Conservation (phyloP, 345 rosid species). For the Salix purpurea region DNA sequence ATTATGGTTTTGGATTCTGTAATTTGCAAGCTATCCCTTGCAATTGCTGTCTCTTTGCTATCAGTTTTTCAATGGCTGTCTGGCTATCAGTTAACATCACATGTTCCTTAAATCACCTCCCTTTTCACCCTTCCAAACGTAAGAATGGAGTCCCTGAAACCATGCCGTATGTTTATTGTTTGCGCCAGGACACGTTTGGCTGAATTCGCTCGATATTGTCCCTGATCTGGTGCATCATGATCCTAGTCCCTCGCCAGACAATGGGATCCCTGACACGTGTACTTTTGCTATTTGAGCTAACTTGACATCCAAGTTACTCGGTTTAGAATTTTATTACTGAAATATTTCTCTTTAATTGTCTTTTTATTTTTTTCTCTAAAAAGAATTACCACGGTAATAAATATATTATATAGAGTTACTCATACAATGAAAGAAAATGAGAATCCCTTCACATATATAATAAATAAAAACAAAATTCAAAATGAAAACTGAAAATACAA, state of each 20-base stretch:
- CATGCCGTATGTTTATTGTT: background rate
- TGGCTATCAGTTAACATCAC: background rate
- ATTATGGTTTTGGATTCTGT: background rate
- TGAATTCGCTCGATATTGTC: background rate
- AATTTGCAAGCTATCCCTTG: background rate
- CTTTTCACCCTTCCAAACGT: background rate
- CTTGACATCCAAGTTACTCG: background rate
- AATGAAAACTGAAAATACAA: no score
- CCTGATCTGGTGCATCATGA: background rate
- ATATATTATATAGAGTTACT: no score
- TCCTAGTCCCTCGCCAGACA: background rate
- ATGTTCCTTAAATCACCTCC: background rate
- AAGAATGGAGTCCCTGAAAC: background rate
- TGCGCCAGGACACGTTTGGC: background rate
- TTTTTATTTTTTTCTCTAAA: no score
- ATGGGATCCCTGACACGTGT: background rate
- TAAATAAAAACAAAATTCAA: no score
- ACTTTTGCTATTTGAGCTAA: background rate
- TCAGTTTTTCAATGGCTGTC: background rate
- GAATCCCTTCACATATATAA: no score
- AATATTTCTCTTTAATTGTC: no score
- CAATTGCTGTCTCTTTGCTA: background rate
- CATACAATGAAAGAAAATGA: no score
- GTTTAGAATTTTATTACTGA: no score
- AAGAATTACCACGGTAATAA: no score